phyloP scores from a whole-genome alignment of 129 eudicot species.

The Helichrysum umbraculigerum region DNA sequence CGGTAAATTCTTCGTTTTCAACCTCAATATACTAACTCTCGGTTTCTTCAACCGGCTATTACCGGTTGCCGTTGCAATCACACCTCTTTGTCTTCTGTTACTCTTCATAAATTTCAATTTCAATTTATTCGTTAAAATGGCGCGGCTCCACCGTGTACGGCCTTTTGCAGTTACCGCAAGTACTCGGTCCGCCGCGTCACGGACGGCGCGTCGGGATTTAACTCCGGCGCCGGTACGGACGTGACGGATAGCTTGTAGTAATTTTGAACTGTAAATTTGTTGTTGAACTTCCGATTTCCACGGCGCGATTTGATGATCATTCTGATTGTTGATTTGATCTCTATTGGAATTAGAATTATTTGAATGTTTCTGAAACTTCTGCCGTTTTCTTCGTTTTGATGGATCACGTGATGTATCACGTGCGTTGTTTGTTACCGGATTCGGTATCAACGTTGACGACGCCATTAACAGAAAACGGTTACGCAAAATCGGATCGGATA shows the following conservation, averaged over 20 bases:
- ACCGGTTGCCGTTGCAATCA: constrained; percentile 36
- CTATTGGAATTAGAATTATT: constrained; percentile 3
- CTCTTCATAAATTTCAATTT: constrained; percentile 70
- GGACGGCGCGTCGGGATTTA: constrained; percentile 48
- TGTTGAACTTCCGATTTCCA: constrained; percentile 85
- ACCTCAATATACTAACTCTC: constrained; percentile 48
- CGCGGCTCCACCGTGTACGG: constrained; percentile 91
- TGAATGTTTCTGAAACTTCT: constrained; percentile 37
- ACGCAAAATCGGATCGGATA: constrained; percentile 22
- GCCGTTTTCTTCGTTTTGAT: constrained; percentile 50
- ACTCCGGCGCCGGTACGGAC: constrained; percentile 41
- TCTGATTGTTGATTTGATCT: constrained; percentile 22
- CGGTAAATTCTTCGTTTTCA: constrained; percentile 64
- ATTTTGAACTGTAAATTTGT: constrained; percentile 70
- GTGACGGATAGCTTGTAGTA: constrained; percentile 72
- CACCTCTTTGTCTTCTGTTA: constrained; percentile 44
- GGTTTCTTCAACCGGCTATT: constrained; percentile 61
- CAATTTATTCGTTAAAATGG: constrained; percentile 67
- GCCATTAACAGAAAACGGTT: constrained; percentile 38
- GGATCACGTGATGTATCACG: constrained; percentile 49
- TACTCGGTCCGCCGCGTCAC: constrained; percentile 76
- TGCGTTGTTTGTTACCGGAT: constrained; percentile 54
- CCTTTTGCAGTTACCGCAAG: constrained; percentile 79
- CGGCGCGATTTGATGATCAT: constrained; percentile 21
- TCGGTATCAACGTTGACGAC: constrained; percentile 55